phyloP scores from a whole-genome alignment of 2,329 filamentous ascomycete species.

The Fusarium nisikadoi region DNA sequence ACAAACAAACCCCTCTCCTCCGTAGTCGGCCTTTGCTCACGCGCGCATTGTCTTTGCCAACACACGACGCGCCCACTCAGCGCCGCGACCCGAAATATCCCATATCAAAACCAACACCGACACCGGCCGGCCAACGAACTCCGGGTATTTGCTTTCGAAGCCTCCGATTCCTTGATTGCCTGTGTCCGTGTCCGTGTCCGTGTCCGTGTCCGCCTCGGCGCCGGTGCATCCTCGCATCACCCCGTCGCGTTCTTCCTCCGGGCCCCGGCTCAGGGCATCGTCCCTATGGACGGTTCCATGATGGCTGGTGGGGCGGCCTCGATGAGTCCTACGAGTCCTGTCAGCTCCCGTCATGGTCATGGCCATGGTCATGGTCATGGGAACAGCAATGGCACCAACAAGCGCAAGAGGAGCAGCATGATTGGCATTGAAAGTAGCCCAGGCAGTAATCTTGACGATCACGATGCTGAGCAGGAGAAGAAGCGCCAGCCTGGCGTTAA shows the following conservation, averaged over 20 bases:
- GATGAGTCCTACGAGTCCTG: conserved; percentile 66
- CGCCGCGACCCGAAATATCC: conserved; percentile 36
- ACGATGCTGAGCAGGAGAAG: conserved; percentile 69
- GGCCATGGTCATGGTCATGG: conserved; percentile 56
- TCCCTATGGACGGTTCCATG: conserved; percentile 60
- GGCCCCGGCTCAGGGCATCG: conserved; percentile 31
- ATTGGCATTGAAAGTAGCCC: conserved; percentile 68
- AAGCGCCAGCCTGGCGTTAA: conserved; percentile 77
- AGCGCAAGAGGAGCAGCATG: conserved; percentile 69
- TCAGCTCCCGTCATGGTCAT: conserved; percentile 60
- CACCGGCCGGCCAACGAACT: conserved; percentile 40
- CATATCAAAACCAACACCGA: conserved; percentile 43
- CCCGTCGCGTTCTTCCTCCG: conserved; percentile 21
- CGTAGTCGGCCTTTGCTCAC: conserved; percentile 48
- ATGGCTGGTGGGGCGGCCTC: conserved; percentile 59
- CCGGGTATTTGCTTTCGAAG: conserved; percentile 12
- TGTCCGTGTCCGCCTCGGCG: conserved; percentile 18
- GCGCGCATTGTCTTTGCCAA: conserved; percentile 39
- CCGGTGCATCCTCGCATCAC: conserved; percentile 21
- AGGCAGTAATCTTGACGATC: conserved; percentile 61
- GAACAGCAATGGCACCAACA: conserved; percentile 56
- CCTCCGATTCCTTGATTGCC: conserved; percentile 21
- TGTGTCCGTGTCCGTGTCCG: conserved; percentile 24
- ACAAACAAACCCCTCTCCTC: conserved; percentile 45
- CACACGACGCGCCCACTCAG: conserved; percentile 41